Evolutionary conservation across 2,329 filamentous ascomycete genomes (phyloP).

Genomic region (Aureobasidium uvarum): DNA sequence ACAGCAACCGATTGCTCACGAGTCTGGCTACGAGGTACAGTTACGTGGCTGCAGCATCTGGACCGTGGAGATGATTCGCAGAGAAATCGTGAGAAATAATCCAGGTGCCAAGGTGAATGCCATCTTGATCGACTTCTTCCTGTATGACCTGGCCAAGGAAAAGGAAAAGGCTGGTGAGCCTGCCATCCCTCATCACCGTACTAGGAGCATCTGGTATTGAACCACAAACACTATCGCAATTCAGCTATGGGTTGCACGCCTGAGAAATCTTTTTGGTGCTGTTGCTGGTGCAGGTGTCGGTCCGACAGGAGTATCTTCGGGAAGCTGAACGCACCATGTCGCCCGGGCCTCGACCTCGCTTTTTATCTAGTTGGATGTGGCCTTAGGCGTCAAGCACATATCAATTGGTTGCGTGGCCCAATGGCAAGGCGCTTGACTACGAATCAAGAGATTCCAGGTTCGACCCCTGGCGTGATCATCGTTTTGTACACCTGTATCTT

Average conservation of each 20-base stretch:
- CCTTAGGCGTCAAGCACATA: neutral
- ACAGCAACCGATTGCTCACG: slow-evolving; percentile 65
- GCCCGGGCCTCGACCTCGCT: neutral
- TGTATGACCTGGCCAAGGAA: slow-evolving; percentile 93
- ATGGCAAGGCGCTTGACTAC: slow-evolving; percentile 60
- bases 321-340: neutral
- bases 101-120: slow-evolving; percentile 74
- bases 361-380: neutral
- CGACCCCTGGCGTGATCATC: slow-evolving; percentile 29
- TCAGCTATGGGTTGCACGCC: neutral
- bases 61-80: slow-evolving; percentile 84
- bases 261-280: neutral
- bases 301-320: neutral
- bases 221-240: neutral
- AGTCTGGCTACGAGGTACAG: slow-evolving; percentile 79
- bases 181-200: slow-evolving; percentile 77
- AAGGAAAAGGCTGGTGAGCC: slow-evolving; percentile 59
- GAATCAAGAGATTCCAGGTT: slow-evolving; percentile 37
- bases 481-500: neutral
- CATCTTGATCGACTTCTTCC: slow-evolving; percentile 92
- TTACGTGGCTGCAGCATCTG: slow-evolving; percentile 92
- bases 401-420: slow-evolving; percentile 46
- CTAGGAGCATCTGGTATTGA: slow-evolving; percentile 92
- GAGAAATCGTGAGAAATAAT: slow-evolving; percentile 72
- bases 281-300: neutral